Conservation (phyloP, 2,329 filamentous ascomycete species). For the Fusarium brachygibbosum region DNA sequence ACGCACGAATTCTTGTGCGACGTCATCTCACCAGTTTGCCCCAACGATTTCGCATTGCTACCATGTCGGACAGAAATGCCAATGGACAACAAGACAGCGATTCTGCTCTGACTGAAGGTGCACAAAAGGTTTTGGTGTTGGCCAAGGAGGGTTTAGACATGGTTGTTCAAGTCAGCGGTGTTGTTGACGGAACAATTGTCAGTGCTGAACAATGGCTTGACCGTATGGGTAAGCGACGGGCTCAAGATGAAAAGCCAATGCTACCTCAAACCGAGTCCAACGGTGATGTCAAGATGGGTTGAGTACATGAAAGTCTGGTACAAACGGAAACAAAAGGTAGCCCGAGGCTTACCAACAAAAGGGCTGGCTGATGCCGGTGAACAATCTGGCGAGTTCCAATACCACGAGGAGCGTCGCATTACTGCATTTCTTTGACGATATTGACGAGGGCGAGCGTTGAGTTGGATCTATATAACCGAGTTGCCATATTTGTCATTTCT, state of each 20-base stretch:
- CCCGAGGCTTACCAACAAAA: slow-evolving; percentile 12
- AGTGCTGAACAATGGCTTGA: slow-evolving; percentile 95
- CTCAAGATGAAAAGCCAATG: slow-evolving; percentile 48
- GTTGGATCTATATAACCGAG: slow-evolving; percentile 16
- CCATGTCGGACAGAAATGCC: slow-evolving; percentile 56
- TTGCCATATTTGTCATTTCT: slow-evolving; percentile 1
- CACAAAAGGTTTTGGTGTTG: slow-evolving; percentile 84
- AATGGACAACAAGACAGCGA: slow-evolving; percentile 54
- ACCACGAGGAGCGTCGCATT: slow-evolving; percentile 21
- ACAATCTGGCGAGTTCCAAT: slow-evolving; percentile 23
- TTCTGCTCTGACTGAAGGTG: slow-evolving; percentile 64
- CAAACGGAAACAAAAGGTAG: slow-evolving; percentile 21
- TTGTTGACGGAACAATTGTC: slow-evolving; percentile 89
- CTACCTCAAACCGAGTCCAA: slow-evolving; percentile 43
- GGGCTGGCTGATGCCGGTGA: neutral
- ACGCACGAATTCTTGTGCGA: slow-evolving; percentile 85
- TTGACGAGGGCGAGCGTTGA: slow-evolving; percentile 17
- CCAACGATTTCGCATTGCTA: slow-evolving; percentile 82
- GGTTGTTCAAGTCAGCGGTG: slow-evolving; percentile 89
- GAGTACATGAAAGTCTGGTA: neutral
- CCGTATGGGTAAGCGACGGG: slow-evolving; percentile 68
- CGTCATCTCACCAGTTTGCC: slow-evolving; percentile 87
- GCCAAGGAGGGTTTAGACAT: slow-evolving; percentile 94
- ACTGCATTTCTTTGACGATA: slow-evolving; percentile 10
- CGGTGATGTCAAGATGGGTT: slow-evolving; percentile 51